Conservation (phyloP, 805 yeast genomes). For the Starmerella vaccinii region DNA sequence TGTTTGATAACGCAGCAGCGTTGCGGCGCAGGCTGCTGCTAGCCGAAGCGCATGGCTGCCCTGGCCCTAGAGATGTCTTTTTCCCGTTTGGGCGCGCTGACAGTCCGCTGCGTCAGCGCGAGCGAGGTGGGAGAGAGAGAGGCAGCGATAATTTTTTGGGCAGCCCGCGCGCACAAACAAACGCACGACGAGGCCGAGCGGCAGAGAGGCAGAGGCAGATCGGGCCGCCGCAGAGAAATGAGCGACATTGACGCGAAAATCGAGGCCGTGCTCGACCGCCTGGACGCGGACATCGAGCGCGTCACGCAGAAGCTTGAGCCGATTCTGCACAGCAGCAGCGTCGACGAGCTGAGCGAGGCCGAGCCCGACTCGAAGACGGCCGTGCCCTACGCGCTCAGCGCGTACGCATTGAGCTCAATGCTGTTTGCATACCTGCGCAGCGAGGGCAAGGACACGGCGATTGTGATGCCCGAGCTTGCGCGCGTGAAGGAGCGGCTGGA, state of each 20-base stretch:
- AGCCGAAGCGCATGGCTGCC: neutral
- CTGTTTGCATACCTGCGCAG: slow-evolving; percentile 51
- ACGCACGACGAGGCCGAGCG: too few relatives aligned
- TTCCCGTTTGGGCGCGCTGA: neutral
- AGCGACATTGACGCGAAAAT: slow-evolving; percentile 13
- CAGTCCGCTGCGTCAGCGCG: neutral
- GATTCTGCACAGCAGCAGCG: slow-evolving; percentile 13
- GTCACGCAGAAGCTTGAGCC: slow-evolving; percentile 17
- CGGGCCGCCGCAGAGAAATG: slow-evolving; percentile 5
- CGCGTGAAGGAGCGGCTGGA: slow-evolving; percentile 38
- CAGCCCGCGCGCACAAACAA: too few relatives aligned
- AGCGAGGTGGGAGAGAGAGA: neutral
- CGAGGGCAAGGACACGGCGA: slow-evolving; percentile 45
- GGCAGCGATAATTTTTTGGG: neutral
- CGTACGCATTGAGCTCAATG: slow-evolving; percentile 48
- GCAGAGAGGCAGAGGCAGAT: too few relatives aligned
- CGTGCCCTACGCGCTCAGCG: slow-evolving; percentile 24
- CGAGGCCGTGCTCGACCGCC: slow-evolving; percentile 14
- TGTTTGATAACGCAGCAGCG: too few relatives aligned
- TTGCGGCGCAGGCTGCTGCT: neutral
- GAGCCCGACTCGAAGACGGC: neutral
- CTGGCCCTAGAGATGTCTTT: neutral
- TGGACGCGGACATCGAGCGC: slow-evolving; percentile 18
- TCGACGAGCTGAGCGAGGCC: slow-evolving; percentile 20
- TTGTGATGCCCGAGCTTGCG: slow-evolving; percentile 38